Conservation (phyloP, 352 stramenopile genomes). For the Hyphochytrium catenoides region DNA sequence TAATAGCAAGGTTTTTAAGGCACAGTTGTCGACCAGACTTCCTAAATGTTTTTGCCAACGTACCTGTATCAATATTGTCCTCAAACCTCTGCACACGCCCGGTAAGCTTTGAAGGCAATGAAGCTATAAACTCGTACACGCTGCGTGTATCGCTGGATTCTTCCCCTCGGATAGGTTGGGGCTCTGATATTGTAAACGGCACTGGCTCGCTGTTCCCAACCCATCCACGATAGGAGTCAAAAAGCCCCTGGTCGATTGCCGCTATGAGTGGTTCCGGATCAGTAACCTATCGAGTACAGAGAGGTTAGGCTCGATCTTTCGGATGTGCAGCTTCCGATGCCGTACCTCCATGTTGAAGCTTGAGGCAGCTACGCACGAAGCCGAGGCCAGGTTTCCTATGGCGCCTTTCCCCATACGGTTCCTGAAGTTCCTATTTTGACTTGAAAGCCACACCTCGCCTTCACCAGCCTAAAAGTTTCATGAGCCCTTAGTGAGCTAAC, state of each 20-base stretch:
- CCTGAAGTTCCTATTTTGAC: slow-evolving; percentile 57
- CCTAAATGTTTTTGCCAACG: too few relatives aligned
- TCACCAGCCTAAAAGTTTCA: too few relatives aligned
- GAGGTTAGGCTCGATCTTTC: slow-evolving; percentile 31
- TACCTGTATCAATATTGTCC: slow-evolving; percentile 52
- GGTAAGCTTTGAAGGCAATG: slow-evolving; percentile 23
- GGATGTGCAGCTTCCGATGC: slow-evolving; percentile 29
- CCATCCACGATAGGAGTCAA: slow-evolving; percentile 50
- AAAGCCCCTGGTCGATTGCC: slow-evolving; percentile 36
- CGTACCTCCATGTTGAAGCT: slow-evolving; percentile 46
- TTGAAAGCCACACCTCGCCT: slow-evolving; percentile 44
- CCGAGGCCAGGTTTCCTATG: slow-evolving; percentile 40
- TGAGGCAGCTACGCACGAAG: slow-evolving; percentile 32
- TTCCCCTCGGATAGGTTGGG: too few relatives aligned
- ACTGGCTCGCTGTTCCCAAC: slow-evolving; percentile 17
- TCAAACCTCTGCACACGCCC: slow-evolving; percentile 41
- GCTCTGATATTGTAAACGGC: too few relatives aligned
- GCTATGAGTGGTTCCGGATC: slow-evolving; percentile 32
- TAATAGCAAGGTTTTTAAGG: too few relatives aligned
- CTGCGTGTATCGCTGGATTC: too few relatives aligned
- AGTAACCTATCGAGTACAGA: slow-evolving; percentile 43
- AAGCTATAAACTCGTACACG: too few relatives aligned
- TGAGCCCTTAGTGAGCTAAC: too few relatives aligned
- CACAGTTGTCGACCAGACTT: too few relatives aligned
- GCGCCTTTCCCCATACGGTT: slow-evolving; percentile 57